Evolutionary conservation across 176 grass and related monocot genomes (phyloP).

Genomic region (Tillandsia leiboldiana): DNA sequence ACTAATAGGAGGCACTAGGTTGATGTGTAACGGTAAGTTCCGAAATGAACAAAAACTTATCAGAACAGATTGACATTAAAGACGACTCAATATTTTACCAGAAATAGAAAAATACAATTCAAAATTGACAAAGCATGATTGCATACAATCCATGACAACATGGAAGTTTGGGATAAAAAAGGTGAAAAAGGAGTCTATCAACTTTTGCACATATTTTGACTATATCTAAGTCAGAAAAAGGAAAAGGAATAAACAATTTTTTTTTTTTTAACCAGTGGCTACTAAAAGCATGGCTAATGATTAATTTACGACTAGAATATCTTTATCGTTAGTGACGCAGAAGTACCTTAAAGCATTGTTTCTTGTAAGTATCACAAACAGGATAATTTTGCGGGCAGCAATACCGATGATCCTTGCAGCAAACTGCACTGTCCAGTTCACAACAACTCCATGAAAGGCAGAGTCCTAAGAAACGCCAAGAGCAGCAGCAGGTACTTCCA

Average conservation of each 20-base stretch:
- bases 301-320: neutral
- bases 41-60: neutral
- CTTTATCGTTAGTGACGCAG: neutral
- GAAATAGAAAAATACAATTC: neutral
- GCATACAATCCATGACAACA: no score
- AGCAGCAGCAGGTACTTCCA: constrained; percentile 82
- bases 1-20: neutral
- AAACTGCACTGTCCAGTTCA: constrained; percentile 64
- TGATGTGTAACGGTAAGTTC: neutral
- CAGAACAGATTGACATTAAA: neutral
- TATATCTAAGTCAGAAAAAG: neutral
- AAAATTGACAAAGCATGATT: neutral
- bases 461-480: constrained; percentile 51
- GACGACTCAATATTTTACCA: constrained; percentile 1
- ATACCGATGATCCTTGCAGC: constrained; percentile 58
- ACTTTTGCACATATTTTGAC: no score
- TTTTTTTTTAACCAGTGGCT: neutral
- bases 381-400: constrained; percentile 83
- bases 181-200: no score
- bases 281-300: neutral
- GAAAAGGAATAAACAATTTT: neutral
- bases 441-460: constrained; percentile 94
- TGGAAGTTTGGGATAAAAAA: no score
- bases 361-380: constrained; percentile 41
- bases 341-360: constrained; percentile 50